Conservation (phyloP, 768 basidiomycete species). For the Tylopilus subfusipes region DNA sequence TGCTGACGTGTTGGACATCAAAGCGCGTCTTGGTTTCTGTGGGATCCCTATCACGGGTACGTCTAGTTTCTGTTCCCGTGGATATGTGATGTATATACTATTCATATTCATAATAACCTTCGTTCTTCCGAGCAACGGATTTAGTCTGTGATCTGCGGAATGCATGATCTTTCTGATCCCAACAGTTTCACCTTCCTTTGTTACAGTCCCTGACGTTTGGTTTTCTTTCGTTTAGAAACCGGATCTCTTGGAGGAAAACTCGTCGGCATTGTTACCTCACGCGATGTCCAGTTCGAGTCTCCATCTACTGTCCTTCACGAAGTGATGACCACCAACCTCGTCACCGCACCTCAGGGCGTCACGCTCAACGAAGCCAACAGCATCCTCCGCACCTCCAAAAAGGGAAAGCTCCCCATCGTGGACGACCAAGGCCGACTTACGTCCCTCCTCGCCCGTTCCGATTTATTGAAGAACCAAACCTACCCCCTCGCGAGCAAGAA, state of each 20-base stretch:
- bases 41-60: slow-evolving; percentile 96
- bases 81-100: slow-evolving; percentile 45
- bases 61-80: slow-evolving; percentile 32
- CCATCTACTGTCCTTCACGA: slow-evolving; percentile 60
- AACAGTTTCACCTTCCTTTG: neutral
- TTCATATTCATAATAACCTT: slow-evolving; percentile 59
- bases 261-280: slow-evolving; percentile 92
- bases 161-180: slow-evolving; percentile 23
- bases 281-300: slow-evolving; percentile 92
- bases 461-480: slow-evolving; percentile 95
- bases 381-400: slow-evolving; percentile 93
- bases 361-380: slow-evolving; percentile 90
- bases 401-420: slow-evolving; percentile 92
- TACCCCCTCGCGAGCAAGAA: slow-evolving; percentile 94
- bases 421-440: slow-evolving; percentile 62
- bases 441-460: slow-evolving; percentile 91
- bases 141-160: slow-evolving; percentile 73
- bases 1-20: slow-evolving; percentile 90
- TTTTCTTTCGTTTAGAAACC: slow-evolving; percentile 53
- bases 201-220: slow-evolving; percentile 19
- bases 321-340: slow-evolving; percentile 87
- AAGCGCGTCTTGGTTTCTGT: slow-evolving; percentile 87
- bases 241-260: slow-evolving; percentile 88
- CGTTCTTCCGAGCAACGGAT: slow-evolving; percentile 84
- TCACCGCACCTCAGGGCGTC: slow-evolving; percentile 85